Evolutionary conservation across 2,329 filamentous ascomycete species (phyloP).

Genomic region (Grosmannia huntii): DNA sequence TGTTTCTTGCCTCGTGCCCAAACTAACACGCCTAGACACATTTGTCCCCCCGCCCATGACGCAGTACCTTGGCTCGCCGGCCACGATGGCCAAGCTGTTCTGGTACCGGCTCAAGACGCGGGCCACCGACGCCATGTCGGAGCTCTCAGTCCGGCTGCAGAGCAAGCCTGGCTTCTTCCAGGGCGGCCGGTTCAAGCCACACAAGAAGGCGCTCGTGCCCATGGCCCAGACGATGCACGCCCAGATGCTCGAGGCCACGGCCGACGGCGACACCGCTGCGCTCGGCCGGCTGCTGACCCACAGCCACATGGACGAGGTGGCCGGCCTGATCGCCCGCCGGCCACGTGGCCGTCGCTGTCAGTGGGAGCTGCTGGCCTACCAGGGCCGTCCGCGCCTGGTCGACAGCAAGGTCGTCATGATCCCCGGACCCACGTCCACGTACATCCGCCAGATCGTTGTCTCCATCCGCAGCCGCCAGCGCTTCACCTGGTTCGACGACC

Average conservation of each 20-base stretch:
- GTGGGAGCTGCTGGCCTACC: slow-evolving; percentile 44
- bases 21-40: slow-evolving; percentile 24
- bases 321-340: slow-evolving; percentile 39
- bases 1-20: neutral
- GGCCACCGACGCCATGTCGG: slow-evolving; percentile 22
- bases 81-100: slow-evolving; percentile 22
- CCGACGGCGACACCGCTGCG: slow-evolving; percentile 38
- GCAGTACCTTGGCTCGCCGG: slow-evolving; percentile 18
- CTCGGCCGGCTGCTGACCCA: slow-evolving; percentile 39
- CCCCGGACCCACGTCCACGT: slow-evolving; percentile 23
- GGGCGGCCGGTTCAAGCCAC: slow-evolving; percentile 30
- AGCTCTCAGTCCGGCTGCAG: slow-evolving; percentile 26
- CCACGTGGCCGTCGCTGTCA: slow-evolving; percentile 27
- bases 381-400: slow-evolving; percentile 34
- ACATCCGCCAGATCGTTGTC: slow-evolving; percentile 42
- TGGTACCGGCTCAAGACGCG: slow-evolving; percentile 24
- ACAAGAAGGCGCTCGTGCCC: slow-evolving; percentile 29
- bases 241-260: slow-evolving; percentile 48
- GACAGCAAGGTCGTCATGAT: slow-evolving; percentile 42
- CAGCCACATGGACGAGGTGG: slow-evolving; percentile 37
- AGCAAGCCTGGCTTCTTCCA: slow-evolving; percentile 32
- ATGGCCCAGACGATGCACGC: slow-evolving; percentile 47
- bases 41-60: slow-evolving; percentile 31
- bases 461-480: slow-evolving; percentile 44
- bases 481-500: slow-evolving; percentile 25